These are phyloP conservation scores for Hericium erinaceus DNA, from an alignment of 768 basidiomycete genomes.

Conservation along the genomic window DNA sequence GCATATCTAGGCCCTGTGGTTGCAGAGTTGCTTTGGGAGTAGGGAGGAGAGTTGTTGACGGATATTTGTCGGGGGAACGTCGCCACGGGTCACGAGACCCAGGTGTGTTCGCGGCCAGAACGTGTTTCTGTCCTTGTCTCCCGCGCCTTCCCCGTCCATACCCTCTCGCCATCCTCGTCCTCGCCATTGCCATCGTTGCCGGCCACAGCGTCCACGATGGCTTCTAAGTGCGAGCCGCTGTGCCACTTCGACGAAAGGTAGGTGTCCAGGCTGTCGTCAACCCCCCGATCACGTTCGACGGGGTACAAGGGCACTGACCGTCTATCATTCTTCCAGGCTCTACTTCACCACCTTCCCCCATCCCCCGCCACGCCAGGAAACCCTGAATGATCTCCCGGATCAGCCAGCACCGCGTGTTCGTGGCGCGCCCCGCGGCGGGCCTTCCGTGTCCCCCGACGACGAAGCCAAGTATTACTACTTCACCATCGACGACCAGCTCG, in stretches of 20 bases:
- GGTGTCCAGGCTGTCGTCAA: conserved; percentile 11
- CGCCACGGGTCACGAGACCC: background rate
- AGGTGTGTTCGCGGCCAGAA: background rate
- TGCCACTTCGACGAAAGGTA: conserved; percentile 76
- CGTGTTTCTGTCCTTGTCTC: conserved; percentile 5
- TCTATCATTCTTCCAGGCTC: conserved; percentile 30
- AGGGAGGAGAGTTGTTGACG: too few relatives aligned
- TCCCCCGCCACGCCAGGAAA: conserved; percentile 56
- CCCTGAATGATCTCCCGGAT: conserved; percentile 52
- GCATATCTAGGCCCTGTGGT: too few relatives aligned
- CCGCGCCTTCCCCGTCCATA: background rate
- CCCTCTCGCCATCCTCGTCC: conserved; percentile 1
- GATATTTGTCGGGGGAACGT: too few relatives aligned
- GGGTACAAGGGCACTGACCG: background rate
- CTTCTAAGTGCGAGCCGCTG: conserved; percentile 58
- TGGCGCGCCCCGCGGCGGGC: conserved; percentile 46
- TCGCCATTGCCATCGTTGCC: conserved; percentile 7
- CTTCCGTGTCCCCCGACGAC: conserved; percentile 62
- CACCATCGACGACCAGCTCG: conserved; percentile 85
- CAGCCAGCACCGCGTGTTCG: conserved; percentile 55
- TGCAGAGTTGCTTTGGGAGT: too few relatives aligned
- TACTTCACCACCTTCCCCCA: conserved; percentile 87
- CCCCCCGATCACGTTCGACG: background rate
- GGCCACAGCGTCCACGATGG: conserved; percentile 20
- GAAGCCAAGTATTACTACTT: conserved; percentile 80